Evolutionary conservation across 1,284 basidiomycete genomes (phyloP).

Genomic region (Erythrobasidium hasegawianum): DNA sequence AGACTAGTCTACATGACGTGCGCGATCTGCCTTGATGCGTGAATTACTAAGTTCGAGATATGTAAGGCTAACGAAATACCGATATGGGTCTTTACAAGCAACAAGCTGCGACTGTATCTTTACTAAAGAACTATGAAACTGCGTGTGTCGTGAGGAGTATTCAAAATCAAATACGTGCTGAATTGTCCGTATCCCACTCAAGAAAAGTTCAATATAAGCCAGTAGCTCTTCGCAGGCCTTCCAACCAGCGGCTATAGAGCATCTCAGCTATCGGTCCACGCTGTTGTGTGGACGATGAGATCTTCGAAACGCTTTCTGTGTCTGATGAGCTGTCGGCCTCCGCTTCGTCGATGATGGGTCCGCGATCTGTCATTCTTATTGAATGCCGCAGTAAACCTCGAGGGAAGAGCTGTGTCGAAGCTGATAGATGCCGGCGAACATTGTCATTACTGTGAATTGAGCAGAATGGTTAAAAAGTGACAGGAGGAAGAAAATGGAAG

Average conservation of each 20-base stretch:
- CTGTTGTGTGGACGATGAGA: constrained; percentile 36
- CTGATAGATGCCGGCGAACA: constrained; percentile 74
- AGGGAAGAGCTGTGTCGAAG: constrained; percentile 65
- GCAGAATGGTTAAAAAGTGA: neutral
- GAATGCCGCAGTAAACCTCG: constrained; percentile 48
- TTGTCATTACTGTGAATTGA: constrained; percentile 57
- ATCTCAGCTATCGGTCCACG: constrained; percentile 79
- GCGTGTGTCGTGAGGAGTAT: too few relatives aligned
- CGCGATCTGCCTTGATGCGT: too few relatives aligned
- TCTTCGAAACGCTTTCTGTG: constrained; percentile 38
- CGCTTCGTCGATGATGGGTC: constrained; percentile 23
- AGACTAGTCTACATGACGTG: too few relatives aligned
- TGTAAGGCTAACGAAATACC: too few relatives aligned
- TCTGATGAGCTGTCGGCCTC: constrained; percentile 57
- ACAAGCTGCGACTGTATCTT: too few relatives aligned
- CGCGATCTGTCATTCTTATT: constrained; percentile 34
- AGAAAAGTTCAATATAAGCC: constrained; percentile 13
- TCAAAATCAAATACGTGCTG: too few relatives aligned
- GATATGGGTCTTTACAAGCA: too few relatives aligned
- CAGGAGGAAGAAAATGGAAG: neutral
- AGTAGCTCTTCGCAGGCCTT: constrained; percentile 25
- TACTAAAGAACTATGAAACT: too few relatives aligned
- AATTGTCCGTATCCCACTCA: neutral
- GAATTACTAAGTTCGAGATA: too few relatives aligned
- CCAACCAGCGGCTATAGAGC: constrained; percentile 91